These are phyloP conservation scores for Venturiaceae sp. DNA, from an alignment of 2,329 filamentous ascomycete genomes.

Conservation along the genomic window DNA sequence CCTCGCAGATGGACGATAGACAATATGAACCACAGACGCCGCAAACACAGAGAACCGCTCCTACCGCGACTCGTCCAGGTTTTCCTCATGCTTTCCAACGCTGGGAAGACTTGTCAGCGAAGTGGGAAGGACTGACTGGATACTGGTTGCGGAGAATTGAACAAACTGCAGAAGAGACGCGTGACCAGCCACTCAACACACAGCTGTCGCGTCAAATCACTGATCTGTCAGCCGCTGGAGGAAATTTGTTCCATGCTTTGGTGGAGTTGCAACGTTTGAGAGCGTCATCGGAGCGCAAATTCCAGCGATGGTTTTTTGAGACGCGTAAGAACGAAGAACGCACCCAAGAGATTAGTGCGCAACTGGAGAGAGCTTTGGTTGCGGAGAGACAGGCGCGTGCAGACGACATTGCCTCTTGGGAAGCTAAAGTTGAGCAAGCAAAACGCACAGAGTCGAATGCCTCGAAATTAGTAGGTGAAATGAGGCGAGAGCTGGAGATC, in stretches of 20 bases:
- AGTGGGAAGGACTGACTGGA: conserved; percentile 94
- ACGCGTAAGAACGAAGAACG: conserved; percentile 82
- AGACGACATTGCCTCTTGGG: conserved; percentile 17
- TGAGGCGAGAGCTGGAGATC: conserved; percentile 87
- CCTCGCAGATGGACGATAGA: background rate
- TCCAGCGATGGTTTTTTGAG: conserved; percentile 98
- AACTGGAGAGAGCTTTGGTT: conserved; percentile 67
- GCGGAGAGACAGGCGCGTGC: conserved; percentile 62
- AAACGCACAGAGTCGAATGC: background rate
- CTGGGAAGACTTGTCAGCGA: conserved; percentile 93
- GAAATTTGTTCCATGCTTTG: conserved; percentile 94
- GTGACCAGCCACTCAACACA: conserved; percentile 70
- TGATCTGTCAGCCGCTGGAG: conserved; percentile 91
- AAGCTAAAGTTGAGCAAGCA: conserved; percentile 2
- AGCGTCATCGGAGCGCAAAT: conserved; percentile 92
- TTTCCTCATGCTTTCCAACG: conserved; percentile 97
- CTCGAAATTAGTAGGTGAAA: conserved; percentile 55
- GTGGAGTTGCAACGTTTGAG: conserved; percentile 90
- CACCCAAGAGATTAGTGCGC: conserved; percentile 68
- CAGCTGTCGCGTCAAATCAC: conserved; percentile 91
- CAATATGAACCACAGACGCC: conserved; percentile 7
- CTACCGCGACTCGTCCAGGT: conserved; percentile 18
- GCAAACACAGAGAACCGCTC: conserved; percentile 16
- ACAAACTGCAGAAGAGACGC: conserved; percentile 78
- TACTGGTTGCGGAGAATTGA: conserved; percentile 95